Evolutionary conservation across 2,329 filamentous ascomycete species (phyloP).

Genomic region (Fusarium sacchari): DNA sequence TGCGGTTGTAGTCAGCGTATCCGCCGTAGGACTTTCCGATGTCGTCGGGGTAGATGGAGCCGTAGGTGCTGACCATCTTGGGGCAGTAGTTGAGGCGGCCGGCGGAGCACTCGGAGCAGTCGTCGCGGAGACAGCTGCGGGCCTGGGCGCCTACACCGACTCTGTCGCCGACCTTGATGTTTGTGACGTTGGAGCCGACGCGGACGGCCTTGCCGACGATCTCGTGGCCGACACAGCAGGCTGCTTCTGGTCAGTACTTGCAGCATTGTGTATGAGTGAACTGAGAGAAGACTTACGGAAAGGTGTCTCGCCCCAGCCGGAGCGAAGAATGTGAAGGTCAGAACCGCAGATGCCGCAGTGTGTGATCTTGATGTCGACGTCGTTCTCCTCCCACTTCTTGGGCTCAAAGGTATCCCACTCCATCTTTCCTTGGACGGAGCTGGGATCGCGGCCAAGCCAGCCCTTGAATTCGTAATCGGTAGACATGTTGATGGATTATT

Average conservation of each 20-base stretch:
- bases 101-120: slow-evolving; percentile 53
- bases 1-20: slow-evolving; percentile 48
- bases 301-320: slow-evolving; percentile 57
- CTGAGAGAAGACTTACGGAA: slow-evolving; percentile 48
- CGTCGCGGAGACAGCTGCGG: slow-evolving; percentile 59
- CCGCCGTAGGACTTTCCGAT: slow-evolving; percentile 58
- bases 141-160: slow-evolving; percentile 72
- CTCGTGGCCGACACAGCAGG: slow-evolving; percentile 70
- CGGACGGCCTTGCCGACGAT: slow-evolving; percentile 69
- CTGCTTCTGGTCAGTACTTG: slow-evolving; percentile 40
- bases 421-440: slow-evolving; percentile 60
- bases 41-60: slow-evolving; percentile 60
- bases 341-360: slow-evolving; percentile 73
- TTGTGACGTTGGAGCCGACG: slow-evolving; percentile 58
- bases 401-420: slow-evolving; percentile 65
- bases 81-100: slow-evolving; percentile 56
- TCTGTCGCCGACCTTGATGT: slow-evolving; percentile 69
- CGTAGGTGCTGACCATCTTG: slow-evolving; percentile 61
- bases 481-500: slow-evolving; percentile 36
- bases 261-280: neutral
- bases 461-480: slow-evolving; percentile 61
- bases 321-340: slow-evolving; percentile 66
- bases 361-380: slow-evolving; percentile 71
- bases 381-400: slow-evolving; percentile 70
- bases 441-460: slow-evolving; percentile 58